Base-by-base conservation (phyloP, 352 stramenopile genomes). In the Pythium coloratum region DNA sequence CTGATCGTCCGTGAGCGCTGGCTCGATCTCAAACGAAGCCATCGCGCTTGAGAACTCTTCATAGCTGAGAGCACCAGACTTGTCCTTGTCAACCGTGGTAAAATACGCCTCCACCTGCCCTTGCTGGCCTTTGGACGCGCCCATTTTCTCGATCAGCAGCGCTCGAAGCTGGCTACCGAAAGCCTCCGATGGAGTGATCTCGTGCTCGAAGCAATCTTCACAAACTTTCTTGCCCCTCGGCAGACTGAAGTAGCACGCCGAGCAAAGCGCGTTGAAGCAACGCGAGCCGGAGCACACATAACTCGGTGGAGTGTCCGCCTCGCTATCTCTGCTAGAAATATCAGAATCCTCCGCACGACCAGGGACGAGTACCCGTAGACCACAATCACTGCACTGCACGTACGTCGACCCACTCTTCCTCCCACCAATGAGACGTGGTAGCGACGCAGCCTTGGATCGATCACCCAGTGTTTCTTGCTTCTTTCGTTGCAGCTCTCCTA, bases 131-230 rank as follows among this genome's bases (percentile, higher is more conserved):
- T 75, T 71, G 0, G 73, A 80, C 2, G 51, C 66, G 0, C 80
- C 80, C 13, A 90, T 74, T 64, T 92, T 90, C 13, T 91, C 80
- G 20, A 94, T 88, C 16, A 93, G 56, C 0, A 89, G 47, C 0
- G 75, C 64, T 44, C 85, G 84, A 14, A 95, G 62, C n/a, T 86
- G 82, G 34, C 84, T 78, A 5, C 84, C 83, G 33, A 91, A 76
- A 1, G 68, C 72, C 56, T 90, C 83, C 10, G 71, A 44, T 0
- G 77, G 72, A 2, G 66, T 57, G 9, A 78, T 55, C 60, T 93
- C 87, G 59, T 93, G 78, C 47, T 86, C 69, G 59, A 88, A 95
- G 55, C 87, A 95, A 26, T 88, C 75, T 67, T 94, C 85, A 30
- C 87, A 95, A 0, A 92, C 58, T 33, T 86, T 89, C 33, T 76